These are phyloP conservation scores for Cavenderia fasciculata DNA, from an alignment of 78 protist genomes.

Conservation along the genomic window DNA sequence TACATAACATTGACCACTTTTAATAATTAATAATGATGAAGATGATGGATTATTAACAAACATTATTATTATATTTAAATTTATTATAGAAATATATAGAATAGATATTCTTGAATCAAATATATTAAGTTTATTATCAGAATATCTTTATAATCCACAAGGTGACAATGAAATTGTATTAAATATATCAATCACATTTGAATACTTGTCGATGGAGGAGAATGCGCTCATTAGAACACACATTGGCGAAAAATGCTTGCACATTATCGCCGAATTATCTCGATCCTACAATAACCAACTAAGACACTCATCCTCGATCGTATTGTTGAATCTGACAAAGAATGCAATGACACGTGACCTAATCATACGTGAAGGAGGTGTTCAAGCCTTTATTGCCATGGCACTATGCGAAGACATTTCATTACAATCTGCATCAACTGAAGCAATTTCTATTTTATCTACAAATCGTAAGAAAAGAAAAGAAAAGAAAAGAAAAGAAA, in stretches of 20 bases:
- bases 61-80: neutral
- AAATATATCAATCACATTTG: conserved; percentile 49
- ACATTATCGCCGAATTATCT: conserved; percentile 11
- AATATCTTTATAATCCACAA: conserved; percentile 21
- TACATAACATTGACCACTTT: too few relatives aligned
- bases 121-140: conserved; percentile 4
- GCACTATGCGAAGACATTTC: conserved; percentile 13
- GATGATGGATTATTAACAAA: too few relatives aligned
- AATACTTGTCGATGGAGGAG: conserved; percentile 28
- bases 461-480: conserved; percentile 19
- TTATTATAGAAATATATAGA: conserved; percentile 37
- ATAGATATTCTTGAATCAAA: conserved; percentile 44
- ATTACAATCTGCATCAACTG: conserved; percentile 24
- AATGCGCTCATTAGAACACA: conserved; percentile 12
- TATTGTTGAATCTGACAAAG: conserved; percentile 43
- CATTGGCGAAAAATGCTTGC: conserved; percentile 40
- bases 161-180: conserved; percentile 29
- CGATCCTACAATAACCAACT: conserved; percentile 15
- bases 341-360: conserved; percentile 47
- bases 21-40: too few relatives aligned
- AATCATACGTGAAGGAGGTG: neutral
- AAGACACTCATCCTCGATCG: conserved; percentile 14
- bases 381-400: conserved; percentile 22
- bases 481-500: too few relatives aligned
- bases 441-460: conserved; percentile 48